phyloP scores from a whole-genome alignment of 208 protist genomes.

The Crithidia mellificae region DNA sequence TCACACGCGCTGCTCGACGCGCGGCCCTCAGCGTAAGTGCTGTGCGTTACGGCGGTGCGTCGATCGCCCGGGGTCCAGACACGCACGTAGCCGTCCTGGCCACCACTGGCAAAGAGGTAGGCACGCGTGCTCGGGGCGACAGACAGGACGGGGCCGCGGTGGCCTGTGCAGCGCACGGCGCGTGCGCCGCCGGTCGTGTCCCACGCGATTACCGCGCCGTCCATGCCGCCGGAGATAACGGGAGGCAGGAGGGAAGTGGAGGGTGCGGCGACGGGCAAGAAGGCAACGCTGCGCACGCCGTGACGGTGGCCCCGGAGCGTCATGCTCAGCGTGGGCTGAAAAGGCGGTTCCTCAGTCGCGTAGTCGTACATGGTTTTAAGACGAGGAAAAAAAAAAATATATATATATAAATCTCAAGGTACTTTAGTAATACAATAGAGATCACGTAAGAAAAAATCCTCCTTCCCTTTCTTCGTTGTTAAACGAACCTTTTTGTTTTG shows the following conservation, averaged over 20 bases:
- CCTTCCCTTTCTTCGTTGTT: too few species aligned
- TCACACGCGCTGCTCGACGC: conserved; percentile 23
- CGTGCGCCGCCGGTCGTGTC: conserved; percentile 65
- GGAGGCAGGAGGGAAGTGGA: conserved; percentile 31
- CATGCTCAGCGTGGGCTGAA: conserved; percentile 58
- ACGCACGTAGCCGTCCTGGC: conserved; percentile 84
- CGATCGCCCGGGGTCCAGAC: conserved; percentile 74
- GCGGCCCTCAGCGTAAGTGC: conserved; percentile 9
- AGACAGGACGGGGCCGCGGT: conserved; percentile 76
- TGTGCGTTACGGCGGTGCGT: conserved; percentile 33
- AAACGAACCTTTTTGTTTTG: too few species aligned
- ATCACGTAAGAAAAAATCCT: too few species aligned
- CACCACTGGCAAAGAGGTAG: conserved; percentile 66
- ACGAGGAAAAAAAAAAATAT: neutral
- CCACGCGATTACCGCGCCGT: conserved; percentile 90
- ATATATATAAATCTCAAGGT: too few species aligned
- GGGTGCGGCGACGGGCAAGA: conserved; percentile 37
- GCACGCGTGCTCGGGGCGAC: conserved; percentile 50
- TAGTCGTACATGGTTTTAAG: conserved; percentile 13
- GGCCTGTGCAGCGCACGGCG: conserved; percentile 75
- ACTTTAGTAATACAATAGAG: too few species aligned
- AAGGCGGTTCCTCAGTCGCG: neutral
- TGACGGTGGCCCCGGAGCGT: conserved; percentile 79
- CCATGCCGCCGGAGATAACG: conserved; percentile 68
- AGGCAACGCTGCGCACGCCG: conserved; percentile 52